These are phyloP conservation scores for Termitomyces sp. DNA, from an alignment of 768 basidiomycete genomes.

Conservation along the genomic window DNA sequence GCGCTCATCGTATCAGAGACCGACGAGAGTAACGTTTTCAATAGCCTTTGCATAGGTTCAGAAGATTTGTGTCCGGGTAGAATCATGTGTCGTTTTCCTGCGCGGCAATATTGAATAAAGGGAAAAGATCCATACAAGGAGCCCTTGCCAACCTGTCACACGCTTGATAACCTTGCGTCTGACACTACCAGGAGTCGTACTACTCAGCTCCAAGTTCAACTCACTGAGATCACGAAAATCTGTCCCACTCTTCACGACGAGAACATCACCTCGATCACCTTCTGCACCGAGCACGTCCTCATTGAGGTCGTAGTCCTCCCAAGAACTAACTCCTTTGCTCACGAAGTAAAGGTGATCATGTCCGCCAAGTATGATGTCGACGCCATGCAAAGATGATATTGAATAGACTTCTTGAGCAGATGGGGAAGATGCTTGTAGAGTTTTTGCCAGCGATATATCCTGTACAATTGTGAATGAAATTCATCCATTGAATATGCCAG, in stretches of 20 bases:
- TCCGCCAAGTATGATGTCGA: conserved; percentile 80
- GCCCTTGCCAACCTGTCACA: conserved; percentile 44
- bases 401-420: conserved; percentile 36
- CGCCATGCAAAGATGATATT: conserved; percentile 59
- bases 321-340: conserved; percentile 56
- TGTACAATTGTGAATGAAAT: conserved; percentile 17
- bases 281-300: conserved; percentile 59
- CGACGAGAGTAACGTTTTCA: conserved; percentile 59
- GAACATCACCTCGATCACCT: conserved; percentile 62
- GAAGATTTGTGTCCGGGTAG: conserved; percentile 54
- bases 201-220: conserved; percentile 53
- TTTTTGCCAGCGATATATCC: conserved; percentile 70
- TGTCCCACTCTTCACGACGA: conserved; percentile 81
- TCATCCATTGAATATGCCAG: not conserved
- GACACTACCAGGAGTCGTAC: conserved; percentile 56
- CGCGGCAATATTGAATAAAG: not conserved
- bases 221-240: conserved; percentile 88
- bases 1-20: conserved; percentile 67
- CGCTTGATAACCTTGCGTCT: conserved; percentile 58
- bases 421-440: conserved; percentile 55
- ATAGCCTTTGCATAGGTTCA: conserved; percentile 45
- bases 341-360: conserved; percentile 85
- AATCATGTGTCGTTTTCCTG: conserved; percentile 66
- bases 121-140: not conserved
- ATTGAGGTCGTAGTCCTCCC: conserved; percentile 59